Conservation (phyloP, 805 yeast genomes). For the Torulaspora microellipsoides region DNA sequence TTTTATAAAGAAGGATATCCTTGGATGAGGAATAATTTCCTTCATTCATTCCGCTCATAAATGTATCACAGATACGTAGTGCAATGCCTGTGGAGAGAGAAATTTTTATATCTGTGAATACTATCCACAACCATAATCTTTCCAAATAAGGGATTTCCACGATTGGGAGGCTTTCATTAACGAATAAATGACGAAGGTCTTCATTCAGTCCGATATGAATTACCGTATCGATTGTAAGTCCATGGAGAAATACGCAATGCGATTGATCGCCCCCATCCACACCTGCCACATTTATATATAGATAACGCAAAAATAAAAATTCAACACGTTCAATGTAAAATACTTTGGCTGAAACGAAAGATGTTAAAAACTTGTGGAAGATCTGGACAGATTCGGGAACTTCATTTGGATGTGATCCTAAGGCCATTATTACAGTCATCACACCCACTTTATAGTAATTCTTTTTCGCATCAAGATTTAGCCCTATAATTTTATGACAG, state of each 20-base stretch:
- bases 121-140: too few species aligned
- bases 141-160: too few species aligned
- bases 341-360: conserved; percentile 8
- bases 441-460: conserved; percentile 15
- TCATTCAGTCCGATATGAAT: conserved; percentile 13
- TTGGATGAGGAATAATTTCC: too few species aligned
- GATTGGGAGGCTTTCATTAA: neutral
- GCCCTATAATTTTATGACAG: conserved; percentile 4
- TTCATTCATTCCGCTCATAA: too few species aligned
- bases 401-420: conserved; percentile 4
- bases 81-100: too few species aligned
- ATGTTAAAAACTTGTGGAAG: conserved; percentile 13
- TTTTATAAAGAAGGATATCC: too few species aligned
- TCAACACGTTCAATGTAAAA: conserved; percentile 6
- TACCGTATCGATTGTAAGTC: conserved; percentile 7
- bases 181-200: conserved; percentile 4
- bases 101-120: too few species aligned
- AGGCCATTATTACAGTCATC: conserved; percentile 11
- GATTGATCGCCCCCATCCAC: conserved; percentile 11
- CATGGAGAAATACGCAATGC: conserved; percentile 4
- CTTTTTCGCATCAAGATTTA: conserved; percentile 10
- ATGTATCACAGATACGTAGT: too few species aligned
- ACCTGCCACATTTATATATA: conserved; percentile 9
- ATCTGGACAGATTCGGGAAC: conserved; percentile 8
- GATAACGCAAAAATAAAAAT: conserved; percentile 6